phyloP scores from a whole-genome alignment of 306 rosid genomes.

The Castanospermum australe region DNA sequence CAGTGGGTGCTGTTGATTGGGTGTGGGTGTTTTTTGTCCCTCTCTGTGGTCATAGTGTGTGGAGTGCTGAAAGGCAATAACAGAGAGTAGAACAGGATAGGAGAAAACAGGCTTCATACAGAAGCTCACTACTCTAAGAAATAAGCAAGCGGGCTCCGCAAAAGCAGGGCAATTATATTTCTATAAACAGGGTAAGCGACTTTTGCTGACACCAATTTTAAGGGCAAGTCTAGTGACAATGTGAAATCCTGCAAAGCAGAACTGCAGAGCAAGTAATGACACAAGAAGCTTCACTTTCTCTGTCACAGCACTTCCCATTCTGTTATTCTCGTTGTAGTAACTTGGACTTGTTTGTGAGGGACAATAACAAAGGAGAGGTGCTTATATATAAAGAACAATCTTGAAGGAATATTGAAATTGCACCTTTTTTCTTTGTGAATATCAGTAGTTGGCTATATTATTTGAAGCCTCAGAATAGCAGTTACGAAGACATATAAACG shows the following conservation, averaged over 20 bases:
- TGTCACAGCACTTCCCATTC: conserved; percentile 39
- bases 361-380: not conserved
- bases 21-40: too few species aligned
- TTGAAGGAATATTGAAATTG: conserved; percentile 15
- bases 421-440: not conserved
- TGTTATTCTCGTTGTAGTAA: not conserved
- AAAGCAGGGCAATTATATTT: conserved; percentile 58
- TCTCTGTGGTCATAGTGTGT: too few species aligned
- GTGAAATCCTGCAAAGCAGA: conserved; percentile 78
- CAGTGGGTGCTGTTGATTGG: too few species aligned
- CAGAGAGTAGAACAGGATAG: not conserved
- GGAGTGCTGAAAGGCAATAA: not conserved
- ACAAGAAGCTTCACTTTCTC: conserved; percentile 60
- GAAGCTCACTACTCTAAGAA: conserved; percentile 63
- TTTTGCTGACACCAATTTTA: conserved; percentile 74
- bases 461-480: conserved; percentile 12
- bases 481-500: not conserved
- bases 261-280: conserved; percentile 54
- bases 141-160: conserved; percentile 63
- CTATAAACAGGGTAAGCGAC: conserved; percentile 66
- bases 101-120: not conserved
- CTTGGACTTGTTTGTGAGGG: conserved; percentile 16
- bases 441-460: conserved; percentile 13
- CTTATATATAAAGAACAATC: conserved; percentile 24
- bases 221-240: conserved; percentile 74